Base-by-base conservation (phyloP, 805 yeast genomes). In the Saccharomycopsis selenospora region DNA sequence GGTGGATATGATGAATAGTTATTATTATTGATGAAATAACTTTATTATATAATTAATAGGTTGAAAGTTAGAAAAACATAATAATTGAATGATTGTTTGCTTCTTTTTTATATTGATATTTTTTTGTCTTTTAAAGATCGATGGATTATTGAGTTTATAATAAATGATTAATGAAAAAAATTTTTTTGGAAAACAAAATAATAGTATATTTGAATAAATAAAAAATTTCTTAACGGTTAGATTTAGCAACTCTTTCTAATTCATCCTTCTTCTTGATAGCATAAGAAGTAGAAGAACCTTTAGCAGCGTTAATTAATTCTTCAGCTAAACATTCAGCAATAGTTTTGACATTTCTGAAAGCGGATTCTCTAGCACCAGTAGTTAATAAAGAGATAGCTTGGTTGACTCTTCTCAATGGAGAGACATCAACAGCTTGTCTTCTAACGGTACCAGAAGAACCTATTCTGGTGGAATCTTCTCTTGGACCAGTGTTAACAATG, bases 221-320 rank as follows among this genome's bases (percentile, higher is more conserved):
- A n/a, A 14, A 14, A 33, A 33, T 33, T 55, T 47, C 64, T 85
- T 93, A 93, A 89, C 99, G 99, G 96, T 93, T 93, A 74, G 99
- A 91, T 80, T 93, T 93, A 73, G 99, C 99, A 76, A 93, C 99
- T 86, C 99, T 95, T 85, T 93, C 99, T 75, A 93, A 86, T 84
- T 93, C 99, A 76, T 93, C 99, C 95, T 93, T 93, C 99, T 93
- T 93, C 95, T 93, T 93, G 81, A 93, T 95, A 67, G 99, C 99
- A 75, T 90, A 95, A 70, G 99, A 93, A 75, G 97, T 95, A 63
- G 99, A 90, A 68, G 99, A 93, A 77, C 98, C 98, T 85, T 93
- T 93, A 70, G 95, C 99, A 68, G 99, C 99, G 82, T 93, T 93
- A 76, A 93, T 95, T 75, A 93, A 86, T 83, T 93, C 99, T 82